A percentile compares a stretch with the other conserved stretches of the same genome.
phyloP scores from a whole-genome alignment of 208 protist genomes.

The Crithidia bombi region DNA sequence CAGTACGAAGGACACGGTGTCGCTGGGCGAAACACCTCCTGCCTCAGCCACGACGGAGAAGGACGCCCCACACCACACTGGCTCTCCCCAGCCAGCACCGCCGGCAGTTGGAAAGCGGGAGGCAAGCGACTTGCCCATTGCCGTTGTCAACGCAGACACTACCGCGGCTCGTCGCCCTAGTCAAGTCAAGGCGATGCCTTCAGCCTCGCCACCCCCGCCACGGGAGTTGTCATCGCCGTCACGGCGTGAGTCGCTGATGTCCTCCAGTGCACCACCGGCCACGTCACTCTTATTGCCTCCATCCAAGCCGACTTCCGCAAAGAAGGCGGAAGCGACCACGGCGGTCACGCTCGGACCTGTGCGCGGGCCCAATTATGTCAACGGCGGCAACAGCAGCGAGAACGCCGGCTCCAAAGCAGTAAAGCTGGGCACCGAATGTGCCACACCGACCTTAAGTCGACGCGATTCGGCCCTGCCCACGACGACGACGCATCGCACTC shows the following conservation, averaged over 20 bases:
- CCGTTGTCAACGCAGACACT: too few relatives aligned
- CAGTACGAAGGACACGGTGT: neutral
- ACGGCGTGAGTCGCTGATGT: constrained; percentile 2
- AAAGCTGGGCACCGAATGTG: neutral
- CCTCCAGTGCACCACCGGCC: neutral
- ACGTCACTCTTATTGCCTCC: neutral
- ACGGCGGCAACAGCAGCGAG: neutral
- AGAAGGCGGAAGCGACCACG: neutral
- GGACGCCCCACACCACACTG: neutral
- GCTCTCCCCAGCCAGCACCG: neutral
- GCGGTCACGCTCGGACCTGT: neutral
- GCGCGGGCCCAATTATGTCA: neutral
- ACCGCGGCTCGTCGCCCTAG: too few relatives aligned
- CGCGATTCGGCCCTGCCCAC: constrained; percentile 7
- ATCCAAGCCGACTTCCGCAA: neutral
- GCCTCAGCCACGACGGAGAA: neutral
- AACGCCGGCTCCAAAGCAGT: neutral
- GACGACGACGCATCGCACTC: neutral
- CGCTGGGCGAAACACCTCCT: neutral
- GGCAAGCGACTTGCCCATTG: neutral
- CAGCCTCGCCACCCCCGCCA: neutral
- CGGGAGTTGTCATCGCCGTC: constrained; percentile 4
- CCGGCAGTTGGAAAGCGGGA: neutral
- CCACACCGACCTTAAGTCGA: neutral
- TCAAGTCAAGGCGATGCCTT: too few relatives aligned